Evolutionary conservation across 2,329 filamentous ascomycete genomes (phyloP).

Genomic region (Pseudovirgaria hyperparasitica): DNA sequence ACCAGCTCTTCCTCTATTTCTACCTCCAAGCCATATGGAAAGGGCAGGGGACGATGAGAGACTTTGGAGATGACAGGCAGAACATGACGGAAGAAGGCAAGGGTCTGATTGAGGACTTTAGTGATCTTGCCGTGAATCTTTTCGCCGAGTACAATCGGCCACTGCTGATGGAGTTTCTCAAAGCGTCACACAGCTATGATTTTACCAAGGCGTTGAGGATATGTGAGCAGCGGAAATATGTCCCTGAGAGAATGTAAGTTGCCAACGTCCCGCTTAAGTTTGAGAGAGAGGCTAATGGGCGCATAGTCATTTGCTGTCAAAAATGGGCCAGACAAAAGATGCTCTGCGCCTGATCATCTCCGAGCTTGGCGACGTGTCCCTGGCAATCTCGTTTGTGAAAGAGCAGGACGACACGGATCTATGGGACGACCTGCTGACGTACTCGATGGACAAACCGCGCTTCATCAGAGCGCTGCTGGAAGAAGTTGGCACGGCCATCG

Average conservation of each 20-base stretch:
- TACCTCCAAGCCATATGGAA: slow-evolving; percentile 82
- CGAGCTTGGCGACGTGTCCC: slow-evolving; percentile 77
- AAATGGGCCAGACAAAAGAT: slow-evolving; percentile 85
- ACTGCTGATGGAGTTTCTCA: slow-evolving; percentile 77
- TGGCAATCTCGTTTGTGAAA: slow-evolving; percentile 90
- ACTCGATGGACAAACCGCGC: slow-evolving; percentile 92
- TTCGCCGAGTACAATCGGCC: slow-evolving; percentile 74
- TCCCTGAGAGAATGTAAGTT: slow-evolving; percentile 69
- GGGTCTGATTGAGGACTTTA: slow-evolving; percentile 70
- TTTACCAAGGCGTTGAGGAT: slow-evolving; percentile 67
- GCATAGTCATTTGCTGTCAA: slow-evolving; percentile 65
- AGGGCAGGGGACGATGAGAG: slow-evolving; percentile 47
- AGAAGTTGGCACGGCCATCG: slow-evolving; percentile 85
- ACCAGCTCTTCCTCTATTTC: slow-evolving; percentile 74
- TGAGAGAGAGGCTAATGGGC: slow-evolving; percentile 11
- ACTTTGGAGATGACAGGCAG: slow-evolving; percentile 16
- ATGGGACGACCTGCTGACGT: slow-evolving; percentile 89
- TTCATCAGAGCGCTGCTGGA: slow-evolving; percentile 89
- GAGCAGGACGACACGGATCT: slow-evolving; percentile 83
- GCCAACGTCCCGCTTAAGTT: not conserved
- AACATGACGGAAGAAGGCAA: slow-evolving; percentile 39
- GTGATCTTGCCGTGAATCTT: slow-evolving; percentile 72
- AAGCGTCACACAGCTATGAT: slow-evolving; percentile 73
- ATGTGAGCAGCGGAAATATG: slow-evolving; percentile 70
- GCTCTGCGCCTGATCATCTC: slow-evolving; percentile 90